Conservation (phyloP, 2,329 filamentous ascomycete genomes). For the Reticulascus tulasneorum region DNA sequence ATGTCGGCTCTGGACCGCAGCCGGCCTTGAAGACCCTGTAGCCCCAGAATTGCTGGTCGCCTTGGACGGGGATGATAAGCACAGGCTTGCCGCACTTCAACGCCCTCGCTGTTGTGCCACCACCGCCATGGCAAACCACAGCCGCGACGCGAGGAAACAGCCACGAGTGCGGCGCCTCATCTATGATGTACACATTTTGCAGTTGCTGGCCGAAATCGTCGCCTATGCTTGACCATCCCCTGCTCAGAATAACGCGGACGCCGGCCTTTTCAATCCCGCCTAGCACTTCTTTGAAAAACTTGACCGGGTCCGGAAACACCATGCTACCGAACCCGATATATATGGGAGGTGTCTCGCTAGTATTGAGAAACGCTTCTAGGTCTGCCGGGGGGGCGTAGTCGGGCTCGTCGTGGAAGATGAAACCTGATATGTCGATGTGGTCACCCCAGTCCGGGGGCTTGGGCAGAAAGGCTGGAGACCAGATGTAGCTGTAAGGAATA, state of each 20-base stretch:
- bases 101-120: conserved; percentile 10
- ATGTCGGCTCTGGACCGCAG: conserved; percentile 4
- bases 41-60: conserved; percentile 13
- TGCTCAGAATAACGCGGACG: conserved; percentile 4
- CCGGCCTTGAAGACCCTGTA: conserved; percentile 1
- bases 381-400: conserved; percentile 37
- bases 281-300: not conserved
- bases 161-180: conserved; percentile 12
- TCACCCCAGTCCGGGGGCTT: conserved; percentile 52
- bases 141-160: conserved; percentile 8
- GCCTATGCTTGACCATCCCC: conserved; percentile 4
- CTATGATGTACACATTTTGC: conserved; percentile 2
- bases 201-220: conserved; percentile 1
- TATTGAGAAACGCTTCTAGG: conserved; percentile 25
- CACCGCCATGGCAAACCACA: conserved; percentile 11
- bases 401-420: conserved; percentile 48
- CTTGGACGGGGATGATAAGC: conserved; percentile 10
- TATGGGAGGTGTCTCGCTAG: conserved; percentile 20
- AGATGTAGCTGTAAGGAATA: conserved; percentile 43
- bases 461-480: conserved; percentile 40
- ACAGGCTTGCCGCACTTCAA: conserved; percentile 8
- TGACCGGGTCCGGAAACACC: conserved; percentile 14
- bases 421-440: conserved; percentile 50
- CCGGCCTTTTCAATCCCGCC: conserved; percentile 1
- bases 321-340: conserved; percentile 32